These are phyloP conservation scores for Alternaria incomplexa DNA, from an alignment of 2,329 filamentous ascomycete species.

Conservation along the genomic window DNA sequence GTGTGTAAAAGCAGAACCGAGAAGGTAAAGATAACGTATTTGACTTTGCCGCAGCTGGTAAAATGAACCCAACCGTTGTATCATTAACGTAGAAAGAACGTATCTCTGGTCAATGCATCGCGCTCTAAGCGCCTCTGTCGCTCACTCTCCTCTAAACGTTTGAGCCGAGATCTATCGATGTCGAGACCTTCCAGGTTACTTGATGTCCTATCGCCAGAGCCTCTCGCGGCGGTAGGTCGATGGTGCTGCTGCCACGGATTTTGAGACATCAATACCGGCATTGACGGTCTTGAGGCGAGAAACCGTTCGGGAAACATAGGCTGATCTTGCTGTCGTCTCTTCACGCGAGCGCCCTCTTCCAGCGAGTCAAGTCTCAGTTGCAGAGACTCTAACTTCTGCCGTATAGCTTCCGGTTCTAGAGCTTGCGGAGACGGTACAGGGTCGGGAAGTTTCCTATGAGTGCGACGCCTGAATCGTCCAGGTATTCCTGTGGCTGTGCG, in stretches of 20 bases:
- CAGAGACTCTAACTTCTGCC: neutral
- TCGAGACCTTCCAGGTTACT: neutral
- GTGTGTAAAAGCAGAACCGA: neutral
- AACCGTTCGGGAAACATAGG: neutral
- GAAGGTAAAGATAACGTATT: neutral
- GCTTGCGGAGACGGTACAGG: neutral
- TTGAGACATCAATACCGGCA: neutral
- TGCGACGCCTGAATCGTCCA: neutral
- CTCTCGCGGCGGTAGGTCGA: neutral
- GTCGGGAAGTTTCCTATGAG: neutral
- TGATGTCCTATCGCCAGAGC: neutral
- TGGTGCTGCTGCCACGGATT: neutral
- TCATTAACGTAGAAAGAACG: neutral
- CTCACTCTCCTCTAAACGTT: neutral
- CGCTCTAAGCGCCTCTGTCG: neutral
- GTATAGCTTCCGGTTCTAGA: neutral
- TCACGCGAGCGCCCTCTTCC: neutral
- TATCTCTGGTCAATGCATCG: neutral
- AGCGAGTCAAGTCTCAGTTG: neutral
- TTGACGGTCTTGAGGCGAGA: neutral
- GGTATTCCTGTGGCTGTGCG: neutral
- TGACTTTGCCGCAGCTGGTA: neutral
- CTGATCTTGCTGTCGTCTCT: neutral
- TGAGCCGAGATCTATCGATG: neutral
- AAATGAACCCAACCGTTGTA: neutral